Percentiles rank a stretch among this genome's conserved stretches.
These are phyloP conservation scores for Podosphaera fusca DNA, from an alignment of 2,329 filamentous ascomycete genomes.

Conservation along the genomic window DNA sequence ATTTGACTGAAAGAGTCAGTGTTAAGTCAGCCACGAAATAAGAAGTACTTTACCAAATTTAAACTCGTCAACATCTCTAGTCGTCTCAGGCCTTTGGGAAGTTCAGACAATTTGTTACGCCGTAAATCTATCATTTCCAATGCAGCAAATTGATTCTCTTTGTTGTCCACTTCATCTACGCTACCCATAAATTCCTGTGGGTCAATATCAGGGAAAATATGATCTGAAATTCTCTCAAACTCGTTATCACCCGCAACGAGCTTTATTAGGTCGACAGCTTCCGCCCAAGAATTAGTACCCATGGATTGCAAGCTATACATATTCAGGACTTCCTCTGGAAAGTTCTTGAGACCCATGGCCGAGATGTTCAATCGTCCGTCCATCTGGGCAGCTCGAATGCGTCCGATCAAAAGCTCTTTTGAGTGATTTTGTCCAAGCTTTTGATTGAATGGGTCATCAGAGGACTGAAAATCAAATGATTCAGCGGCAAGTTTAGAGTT, in stretches of 20 bases:
- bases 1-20: slow-evolving; percentile 33
- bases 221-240: slow-evolving; percentile 47
- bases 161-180: slow-evolving; percentile 26
- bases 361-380: slow-evolving; percentile 76
- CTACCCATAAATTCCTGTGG: slow-evolving; percentile 25
- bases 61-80: slow-evolving; percentile 54
- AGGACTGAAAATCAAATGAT: slow-evolving; percentile 34
- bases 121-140: slow-evolving; percentile 68
- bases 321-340: slow-evolving; percentile 61
- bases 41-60: slow-evolving; percentile 40
- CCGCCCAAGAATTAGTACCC: slow-evolving; percentile 59
- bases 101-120: slow-evolving; percentile 48
- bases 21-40: background rate
- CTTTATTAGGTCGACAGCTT: slow-evolving; percentile 67
- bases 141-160: slow-evolving; percentile 57
- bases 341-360: slow-evolving; percentile 53
- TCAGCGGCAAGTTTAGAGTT: slow-evolving; percentile 24
- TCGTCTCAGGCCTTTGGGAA: slow-evolving; percentile 55
- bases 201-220: slow-evolving; percentile 53
- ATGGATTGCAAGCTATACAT: slow-evolving; percentile 71
- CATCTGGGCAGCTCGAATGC: slow-evolving; percentile 47
- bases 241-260: slow-evolving; percentile 83
- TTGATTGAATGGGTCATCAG: slow-evolving; percentile 49
- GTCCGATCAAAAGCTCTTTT: slow-evolving; percentile 46
- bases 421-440: slow-evolving; percentile 29